Percentiles rank a stretch among this genome's conserved stretches.
Evolutionary conservation across 352 stramenopile species (phyloP).

Genomic region (Plasmopara halstedii): DNA sequence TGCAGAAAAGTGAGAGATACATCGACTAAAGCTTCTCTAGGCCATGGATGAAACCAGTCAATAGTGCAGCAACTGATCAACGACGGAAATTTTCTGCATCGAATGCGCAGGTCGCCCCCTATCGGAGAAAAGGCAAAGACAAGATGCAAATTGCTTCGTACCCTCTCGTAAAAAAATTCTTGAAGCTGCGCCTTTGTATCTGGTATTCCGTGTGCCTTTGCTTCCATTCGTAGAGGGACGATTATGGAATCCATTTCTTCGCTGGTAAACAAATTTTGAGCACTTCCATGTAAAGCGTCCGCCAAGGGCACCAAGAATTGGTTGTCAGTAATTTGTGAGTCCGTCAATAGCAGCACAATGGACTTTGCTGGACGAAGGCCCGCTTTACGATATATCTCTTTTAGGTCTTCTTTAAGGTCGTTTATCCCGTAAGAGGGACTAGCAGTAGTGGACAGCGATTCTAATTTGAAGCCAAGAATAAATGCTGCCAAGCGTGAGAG

Average conservation of each 20-base stretch:
- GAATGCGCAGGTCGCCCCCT: slow-evolving; percentile 54
- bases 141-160: slow-evolving; percentile 82
- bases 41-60: slow-evolving; percentile 90
- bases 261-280: slow-evolving; percentile 76
- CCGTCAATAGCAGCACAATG: slow-evolving; percentile 84
- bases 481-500: slow-evolving; percentile 86
- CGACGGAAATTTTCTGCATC: slow-evolving; percentile 74
- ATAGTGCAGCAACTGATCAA: slow-evolving; percentile 70
- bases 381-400: slow-evolving; percentile 83
- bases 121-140: slow-evolving; percentile 85
- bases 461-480: slow-evolving; percentile 69
- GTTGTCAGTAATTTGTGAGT: slow-evolving; percentile 83
- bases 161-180: slow-evolving; percentile 85
- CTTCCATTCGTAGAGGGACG: slow-evolving; percentile 60
- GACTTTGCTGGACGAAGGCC: slow-evolving; percentile 80
- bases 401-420: slow-evolving; percentile 86
- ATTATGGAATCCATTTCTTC: slow-evolving; percentile 88
- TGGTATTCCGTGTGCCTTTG: slow-evolving; percentile 77
- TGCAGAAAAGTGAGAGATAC: slow-evolving; percentile 84
- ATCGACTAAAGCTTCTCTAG: slow-evolving; percentile 79
- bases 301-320: slow-evolving; percentile 84
- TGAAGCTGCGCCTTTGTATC: slow-evolving; percentile 89
- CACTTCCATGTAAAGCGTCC: slow-evolving; percentile 70
- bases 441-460: slow-evolving; percentile 52
- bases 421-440: slow-evolving; percentile 52